Conservation (phyloP, 1,284 basidiomycete species). For the Pholiota adiposa region DNA sequence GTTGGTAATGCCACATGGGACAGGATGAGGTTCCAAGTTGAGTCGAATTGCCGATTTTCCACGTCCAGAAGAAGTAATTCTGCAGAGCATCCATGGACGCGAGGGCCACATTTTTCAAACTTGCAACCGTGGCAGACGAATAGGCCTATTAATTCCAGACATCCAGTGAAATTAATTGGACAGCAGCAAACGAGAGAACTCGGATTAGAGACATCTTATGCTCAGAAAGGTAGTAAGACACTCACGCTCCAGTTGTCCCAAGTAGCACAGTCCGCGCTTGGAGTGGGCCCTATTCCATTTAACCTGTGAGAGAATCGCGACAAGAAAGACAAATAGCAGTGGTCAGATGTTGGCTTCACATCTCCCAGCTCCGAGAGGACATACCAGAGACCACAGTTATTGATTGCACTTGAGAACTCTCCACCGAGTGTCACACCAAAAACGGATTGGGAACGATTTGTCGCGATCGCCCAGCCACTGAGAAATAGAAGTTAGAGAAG, state of each 20-base stretch:
- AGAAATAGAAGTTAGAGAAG: conserved; percentile 25
- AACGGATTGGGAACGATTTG: conserved; percentile 54
- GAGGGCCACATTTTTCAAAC: conserved; percentile 59
- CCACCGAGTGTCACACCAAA: conserved; percentile 76
- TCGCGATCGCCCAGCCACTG: conserved; percentile 46
- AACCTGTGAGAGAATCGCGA: conserved; percentile 39
- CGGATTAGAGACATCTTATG: conserved; percentile 5
- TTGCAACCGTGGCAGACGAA: conserved; percentile 51
- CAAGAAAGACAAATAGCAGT: conserved; percentile 6
- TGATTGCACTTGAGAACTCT: conserved; percentile 68
- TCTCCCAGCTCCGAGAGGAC: conserved; percentile 16
- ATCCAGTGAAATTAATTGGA: conserved; percentile 12
- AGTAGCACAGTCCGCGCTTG: conserved; percentile 49
- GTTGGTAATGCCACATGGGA: conserved; percentile 79
- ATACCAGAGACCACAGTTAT: conserved; percentile 60
- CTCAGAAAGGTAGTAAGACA: conserved; percentile 18
- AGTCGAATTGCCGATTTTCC: conserved; percentile 72
- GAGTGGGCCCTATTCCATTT: conserved; percentile 69
- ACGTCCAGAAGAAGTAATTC: conserved; percentile 90
- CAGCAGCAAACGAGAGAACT: not conserved
- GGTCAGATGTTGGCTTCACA: conserved; percentile 14
- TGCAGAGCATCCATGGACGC: conserved; percentile 77
- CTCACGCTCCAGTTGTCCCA: conserved; percentile 48
- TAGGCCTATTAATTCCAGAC: conserved; percentile 53
- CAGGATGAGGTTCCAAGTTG: conserved; percentile 60